These are phyloP conservation scores for Kwoniella shandongensis DNA, from an alignment of 768 basidiomycete genomes.

Conservation along the genomic window DNA sequence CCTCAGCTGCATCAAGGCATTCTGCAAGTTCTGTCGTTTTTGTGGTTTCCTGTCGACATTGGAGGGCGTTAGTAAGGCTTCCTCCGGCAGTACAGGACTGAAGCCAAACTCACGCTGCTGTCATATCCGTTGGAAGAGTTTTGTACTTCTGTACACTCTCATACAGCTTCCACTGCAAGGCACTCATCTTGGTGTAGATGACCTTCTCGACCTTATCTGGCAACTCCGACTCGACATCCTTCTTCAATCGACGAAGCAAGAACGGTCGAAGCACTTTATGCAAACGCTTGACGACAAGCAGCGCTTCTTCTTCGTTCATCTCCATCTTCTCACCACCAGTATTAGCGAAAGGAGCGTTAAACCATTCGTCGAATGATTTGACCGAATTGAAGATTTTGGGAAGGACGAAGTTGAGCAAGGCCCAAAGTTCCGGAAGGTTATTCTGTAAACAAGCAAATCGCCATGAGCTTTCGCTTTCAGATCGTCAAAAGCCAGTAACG, in stretches of 20 bases:
- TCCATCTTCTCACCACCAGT: conserved; percentile 96
- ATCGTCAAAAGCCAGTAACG: neutral
- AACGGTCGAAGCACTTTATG: conserved; percentile 96
- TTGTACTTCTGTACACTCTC: conserved; percentile 98
- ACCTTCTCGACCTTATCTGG: conserved; percentile 98
- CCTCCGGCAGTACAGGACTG: neutral
- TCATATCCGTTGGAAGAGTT: conserved; percentile 74
- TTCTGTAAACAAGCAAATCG: conserved; percentile 50
- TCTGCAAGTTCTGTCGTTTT: conserved; percentile 57
- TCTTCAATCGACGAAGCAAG: conserved; percentile 86
- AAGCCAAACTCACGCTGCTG: conserved; percentile 35
- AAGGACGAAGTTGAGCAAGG: conserved; percentile 57
- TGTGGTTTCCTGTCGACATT: conserved; percentile 27
- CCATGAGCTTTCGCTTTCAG: conserved; percentile 11
- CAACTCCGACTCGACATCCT: conserved; percentile 91
- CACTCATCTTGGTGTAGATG: conserved; percentile 93
- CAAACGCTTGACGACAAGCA: conserved; percentile 92
- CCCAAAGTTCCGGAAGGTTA: conserved; percentile 57
- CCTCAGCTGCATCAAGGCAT: conserved; percentile 94
- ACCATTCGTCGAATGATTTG: conserved; percentile 99
- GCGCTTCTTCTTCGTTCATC: conserved; percentile 98
- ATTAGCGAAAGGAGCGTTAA: conserved; percentile 98
- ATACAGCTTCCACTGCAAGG: conserved; percentile 85
- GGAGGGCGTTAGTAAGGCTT: neutral
- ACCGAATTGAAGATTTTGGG: conserved; percentile 98